These are phyloP conservation scores for Fusarium mangiferae DNA, from an alignment of 2,329 filamentous ascomycete species.

Conservation along the genomic window DNA sequence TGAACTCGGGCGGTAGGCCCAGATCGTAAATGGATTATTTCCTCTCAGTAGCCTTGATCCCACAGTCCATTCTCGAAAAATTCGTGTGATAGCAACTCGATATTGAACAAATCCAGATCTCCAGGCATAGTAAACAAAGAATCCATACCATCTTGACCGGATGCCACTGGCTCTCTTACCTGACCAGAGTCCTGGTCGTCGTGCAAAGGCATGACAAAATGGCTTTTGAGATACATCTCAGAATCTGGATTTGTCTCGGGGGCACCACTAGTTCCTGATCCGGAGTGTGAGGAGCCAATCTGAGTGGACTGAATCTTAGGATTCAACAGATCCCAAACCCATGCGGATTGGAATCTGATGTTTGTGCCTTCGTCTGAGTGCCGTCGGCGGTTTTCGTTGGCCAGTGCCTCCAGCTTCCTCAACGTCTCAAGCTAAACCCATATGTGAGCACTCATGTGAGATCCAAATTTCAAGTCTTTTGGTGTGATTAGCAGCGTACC, in stretches of 20 bases:
- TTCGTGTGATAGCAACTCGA: neutral
- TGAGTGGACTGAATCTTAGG: neutral
- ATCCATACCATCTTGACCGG: neutral
- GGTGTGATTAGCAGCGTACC: neutral
- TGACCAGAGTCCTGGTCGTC: neutral
- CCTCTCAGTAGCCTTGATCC: neutral
- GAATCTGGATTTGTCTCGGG: neutral
- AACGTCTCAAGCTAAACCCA: neutral
- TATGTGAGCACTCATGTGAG: neutral
- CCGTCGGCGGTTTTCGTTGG: neutral
- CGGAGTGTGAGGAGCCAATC: rapidly evolving
- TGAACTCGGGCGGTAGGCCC: neutral
- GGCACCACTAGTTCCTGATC: rapidly evolving
- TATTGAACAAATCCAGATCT: neutral
- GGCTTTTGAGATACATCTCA: neutral
- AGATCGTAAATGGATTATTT: rapidly evolving
- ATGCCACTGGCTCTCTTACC: rapidly evolving
- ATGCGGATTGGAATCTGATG: rapidly evolving
- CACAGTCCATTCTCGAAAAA: neutral
- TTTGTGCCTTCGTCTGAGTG: neutral
- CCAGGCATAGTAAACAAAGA: neutral
- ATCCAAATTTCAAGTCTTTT: rapidly evolving
- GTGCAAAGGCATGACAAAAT: neutral
- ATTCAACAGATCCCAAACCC: neutral
- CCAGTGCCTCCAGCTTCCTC: neutral